phyloP scores from a whole-genome alignment of 2,329 filamentous ascomycete genomes.

The Acrocalymma vagum region DNA sequence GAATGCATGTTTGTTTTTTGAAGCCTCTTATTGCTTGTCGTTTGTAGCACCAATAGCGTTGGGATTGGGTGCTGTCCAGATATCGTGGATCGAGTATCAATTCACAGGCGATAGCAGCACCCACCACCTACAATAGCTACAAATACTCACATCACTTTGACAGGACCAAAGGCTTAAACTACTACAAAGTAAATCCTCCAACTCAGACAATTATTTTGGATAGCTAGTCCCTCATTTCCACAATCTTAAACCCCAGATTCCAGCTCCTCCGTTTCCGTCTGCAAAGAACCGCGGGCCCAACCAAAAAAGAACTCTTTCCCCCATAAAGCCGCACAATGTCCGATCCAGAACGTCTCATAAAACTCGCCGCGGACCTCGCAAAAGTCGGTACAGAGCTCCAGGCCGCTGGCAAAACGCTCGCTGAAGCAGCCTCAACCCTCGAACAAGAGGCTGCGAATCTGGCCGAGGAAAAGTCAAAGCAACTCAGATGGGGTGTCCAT shows the following conservation, averaged over 20 bases:
- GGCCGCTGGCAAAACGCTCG: conserved; percentile 22
- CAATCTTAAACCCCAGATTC: too few species aligned
- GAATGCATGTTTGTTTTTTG: too few species aligned
- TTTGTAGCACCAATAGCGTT: too few species aligned
- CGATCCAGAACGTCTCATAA: conserved; percentile 16
- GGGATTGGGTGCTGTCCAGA: too few species aligned
- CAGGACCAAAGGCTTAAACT: too few species aligned
- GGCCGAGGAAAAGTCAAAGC: conserved; percentile 27
- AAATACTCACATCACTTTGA: too few species aligned
- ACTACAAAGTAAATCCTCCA: too few species aligned
- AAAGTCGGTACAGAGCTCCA: conserved; percentile 21
- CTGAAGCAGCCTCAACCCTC: conserved; percentile 19
- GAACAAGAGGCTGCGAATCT: conserved; percentile 34
- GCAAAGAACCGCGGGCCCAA: neutral
- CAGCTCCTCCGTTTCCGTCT: neutral
- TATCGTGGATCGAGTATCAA: too few species aligned
- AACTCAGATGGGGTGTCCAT: conserved; percentile 32
- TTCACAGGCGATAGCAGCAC: too few species aligned
- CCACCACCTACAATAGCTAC: too few species aligned
- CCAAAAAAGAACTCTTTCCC: neutral
- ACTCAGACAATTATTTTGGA: too few species aligned
- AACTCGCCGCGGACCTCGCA: conserved; percentile 27
- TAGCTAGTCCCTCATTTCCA: too few species aligned
- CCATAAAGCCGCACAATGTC: conserved; percentile 2
- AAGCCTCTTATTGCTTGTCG: neutral